Evolutionary conservation across 441 rosid species (phyloP).

Genomic region (Metrosideros polymorpha): DNA sequence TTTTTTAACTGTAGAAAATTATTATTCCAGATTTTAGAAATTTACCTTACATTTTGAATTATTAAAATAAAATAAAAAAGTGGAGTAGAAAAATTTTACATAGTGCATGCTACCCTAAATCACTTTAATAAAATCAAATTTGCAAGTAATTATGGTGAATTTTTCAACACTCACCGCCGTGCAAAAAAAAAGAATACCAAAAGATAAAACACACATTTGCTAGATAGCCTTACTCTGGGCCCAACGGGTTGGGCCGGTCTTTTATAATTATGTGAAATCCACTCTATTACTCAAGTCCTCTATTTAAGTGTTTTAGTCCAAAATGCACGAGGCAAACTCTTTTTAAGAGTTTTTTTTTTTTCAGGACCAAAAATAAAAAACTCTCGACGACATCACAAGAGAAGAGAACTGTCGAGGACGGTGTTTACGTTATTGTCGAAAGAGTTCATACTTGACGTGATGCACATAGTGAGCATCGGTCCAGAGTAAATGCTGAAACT

Average conservation of each 20-base stretch:
- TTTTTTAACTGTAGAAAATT: not conserved
- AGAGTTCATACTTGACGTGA: not conserved
- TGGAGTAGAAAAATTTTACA: not conserved
- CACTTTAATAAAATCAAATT: not conserved
- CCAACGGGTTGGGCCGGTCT: not conserved
- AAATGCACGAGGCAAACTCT: not conserved
- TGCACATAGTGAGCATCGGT: not conserved
- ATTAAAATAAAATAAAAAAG: not conserved
- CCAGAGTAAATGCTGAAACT: not conserved
- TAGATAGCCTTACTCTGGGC: not conserved
- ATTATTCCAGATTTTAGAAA: not conserved
- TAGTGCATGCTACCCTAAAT: not conserved
- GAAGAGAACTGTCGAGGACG: not conserved
- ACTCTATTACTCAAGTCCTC: not conserved
- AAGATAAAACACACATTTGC: not conserved
- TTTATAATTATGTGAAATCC: not conserved
- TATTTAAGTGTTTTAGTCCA: not conserved
- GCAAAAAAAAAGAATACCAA: not conserved
- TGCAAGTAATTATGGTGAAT: not conserved
- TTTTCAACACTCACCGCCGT: not conserved
- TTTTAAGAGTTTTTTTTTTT: too few species aligned
- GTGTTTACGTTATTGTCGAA: not conserved
- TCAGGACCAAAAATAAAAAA: too few species aligned
- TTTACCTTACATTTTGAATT: not conserved
- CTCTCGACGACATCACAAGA: not conserved